Base-by-base conservation (phyloP, 2,329 filamentous ascomycete species). In the Neonectria coccinea region DNA sequence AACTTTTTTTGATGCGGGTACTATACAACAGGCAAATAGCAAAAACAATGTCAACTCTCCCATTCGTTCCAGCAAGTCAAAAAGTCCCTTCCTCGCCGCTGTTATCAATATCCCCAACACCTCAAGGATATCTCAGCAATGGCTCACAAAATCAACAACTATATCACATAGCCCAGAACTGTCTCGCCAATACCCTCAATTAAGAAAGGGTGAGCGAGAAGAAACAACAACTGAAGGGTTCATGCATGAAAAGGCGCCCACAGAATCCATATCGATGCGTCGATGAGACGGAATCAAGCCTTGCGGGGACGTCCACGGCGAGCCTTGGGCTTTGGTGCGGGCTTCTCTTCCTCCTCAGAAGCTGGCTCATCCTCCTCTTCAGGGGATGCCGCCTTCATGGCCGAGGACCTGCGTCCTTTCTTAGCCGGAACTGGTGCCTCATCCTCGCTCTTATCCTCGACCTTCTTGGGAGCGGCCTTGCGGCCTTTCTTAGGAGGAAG, bases 281-380 rank as follows among this genome's bases (percentile, higher is more conserved):
- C 31, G 9, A 29, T 14, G 20, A 47, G 33, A 44, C n/a, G n/a
- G 29, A 18, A 27, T 39, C 41, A 64, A n/a, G 50, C 44, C 51
- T 55, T 64, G 36, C 50, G 36, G 18, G 56, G 51, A 20, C 61
- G 61, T 22, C 50, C 56, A 16, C 55, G 61, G 25, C 61, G 61
- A n/a, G 29, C 55, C 25, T 52, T 44, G 44, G 61, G 36, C 56
- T 59, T 81, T 12, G 77, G 70, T 5, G 71, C 76, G 27, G 76
- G 69, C 69, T 80, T 74, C 52, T 76, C 71, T 25, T 65, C 64
- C 18, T 69, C 60, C 42, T 63, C 53, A 18, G 60, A 64, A 31
- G 62, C 48, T 22, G 62, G 57, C 29, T 70, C 65, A 9, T 47
- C 62, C 20, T 52, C 64, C 20, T 39, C 66, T 1, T 70, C 48